Evolutionary conservation across 495 filamentous ascomycete genomes (phyloP).

Genomic region (Chaetomidium leptoderma): DNA sequence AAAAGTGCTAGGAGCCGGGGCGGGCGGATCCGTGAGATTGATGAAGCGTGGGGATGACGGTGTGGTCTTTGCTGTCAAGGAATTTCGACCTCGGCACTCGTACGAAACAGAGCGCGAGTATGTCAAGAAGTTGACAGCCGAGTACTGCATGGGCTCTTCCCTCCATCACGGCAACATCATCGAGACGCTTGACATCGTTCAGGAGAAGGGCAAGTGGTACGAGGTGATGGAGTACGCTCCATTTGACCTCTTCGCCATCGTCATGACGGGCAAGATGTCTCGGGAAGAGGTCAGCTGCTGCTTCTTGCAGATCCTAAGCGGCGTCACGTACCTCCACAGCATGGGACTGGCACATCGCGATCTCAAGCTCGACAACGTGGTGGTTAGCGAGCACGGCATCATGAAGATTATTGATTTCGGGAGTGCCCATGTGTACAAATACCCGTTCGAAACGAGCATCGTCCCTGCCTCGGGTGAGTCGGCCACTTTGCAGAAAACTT

Average conservation of each 20-base stretch:
- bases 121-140: slow-evolving; percentile 97
- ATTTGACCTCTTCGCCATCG: slow-evolving; percentile 93
- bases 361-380: slow-evolving; percentile 96
- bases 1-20: slow-evolving; percentile 87
- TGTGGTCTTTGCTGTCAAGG: slow-evolving; percentile 94
- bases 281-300: slow-evolving; percentile 85
- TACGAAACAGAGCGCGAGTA: slow-evolving; percentile 95
- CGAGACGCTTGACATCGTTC: slow-evolving; percentile 93
- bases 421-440: slow-evolving; percentile 92
- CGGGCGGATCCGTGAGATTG: slow-evolving; percentile 89
- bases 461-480: slow-evolving; percentile 79
- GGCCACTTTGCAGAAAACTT: not conserved
- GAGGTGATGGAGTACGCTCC: slow-evolving; percentile 99
- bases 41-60: slow-evolving; percentile 89
- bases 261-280: slow-evolving; percentile 98
- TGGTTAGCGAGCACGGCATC: slow-evolving; percentile 94
- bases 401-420: slow-evolving; percentile 99
- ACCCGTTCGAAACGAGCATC: slow-evolving; percentile 93
- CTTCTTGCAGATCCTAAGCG: slow-evolving; percentile 91
- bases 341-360: slow-evolving; percentile 96
- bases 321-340: slow-evolving; percentile 94
- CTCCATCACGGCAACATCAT: slow-evolving; percentile 98
- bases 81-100: slow-evolving; percentile 87
- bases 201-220: slow-evolving; percentile 94
- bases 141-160: slow-evolving; percentile 97